A percentile compares a stretch with the other conserved stretches of the same genome.
These are phyloP conservation scores for Wickerhamiella qilinensis DNA, from an alignment of 805 yeast genomes.

Conservation along the genomic window DNA sequence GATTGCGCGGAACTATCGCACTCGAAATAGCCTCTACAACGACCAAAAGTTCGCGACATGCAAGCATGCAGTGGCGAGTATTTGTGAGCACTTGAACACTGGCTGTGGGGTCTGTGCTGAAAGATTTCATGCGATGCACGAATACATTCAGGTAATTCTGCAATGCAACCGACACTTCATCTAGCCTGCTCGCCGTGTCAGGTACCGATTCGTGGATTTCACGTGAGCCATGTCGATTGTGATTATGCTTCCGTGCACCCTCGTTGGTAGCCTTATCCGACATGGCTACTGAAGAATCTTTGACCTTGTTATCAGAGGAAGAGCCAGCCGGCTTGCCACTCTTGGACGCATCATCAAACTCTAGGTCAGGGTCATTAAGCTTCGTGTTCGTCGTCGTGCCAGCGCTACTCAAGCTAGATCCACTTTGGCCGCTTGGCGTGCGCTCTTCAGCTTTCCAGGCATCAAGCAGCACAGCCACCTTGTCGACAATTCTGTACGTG, in stretches of 20 bases:
- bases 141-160: conserved; percentile 21
- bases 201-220: conserved; percentile 10
- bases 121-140: conserved; percentile 15
- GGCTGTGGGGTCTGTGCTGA: conserved; percentile 19
- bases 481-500: conserved; percentile 19
- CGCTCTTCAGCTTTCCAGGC: conserved; percentile 15
- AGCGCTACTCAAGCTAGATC: not conserved
- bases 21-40: conserved; percentile 21
- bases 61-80: conserved; percentile 25
- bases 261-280: not conserved
- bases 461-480: conserved; percentile 20
- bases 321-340: not conserved
- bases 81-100: conserved; percentile 20
- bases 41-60: conserved; percentile 24
- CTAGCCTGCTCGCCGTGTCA: conserved; percentile 19
- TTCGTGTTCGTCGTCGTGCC: not conserved
- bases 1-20: conserved; percentile 15
- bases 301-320: not conserved
- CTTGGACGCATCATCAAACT: not conserved
- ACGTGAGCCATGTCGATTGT: not conserved
- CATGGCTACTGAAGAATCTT: not conserved
- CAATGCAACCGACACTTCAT: conserved; percentile 22
- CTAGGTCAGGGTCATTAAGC: not conserved
- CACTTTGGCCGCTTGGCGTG: conserved; percentile 4
- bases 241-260: not conserved